Percentiles rank a stretch among this genome's conserved stretches.
Conservation (phyloP, 1,139 yeast genomes). For the Protomyces gravidus region DNA sequence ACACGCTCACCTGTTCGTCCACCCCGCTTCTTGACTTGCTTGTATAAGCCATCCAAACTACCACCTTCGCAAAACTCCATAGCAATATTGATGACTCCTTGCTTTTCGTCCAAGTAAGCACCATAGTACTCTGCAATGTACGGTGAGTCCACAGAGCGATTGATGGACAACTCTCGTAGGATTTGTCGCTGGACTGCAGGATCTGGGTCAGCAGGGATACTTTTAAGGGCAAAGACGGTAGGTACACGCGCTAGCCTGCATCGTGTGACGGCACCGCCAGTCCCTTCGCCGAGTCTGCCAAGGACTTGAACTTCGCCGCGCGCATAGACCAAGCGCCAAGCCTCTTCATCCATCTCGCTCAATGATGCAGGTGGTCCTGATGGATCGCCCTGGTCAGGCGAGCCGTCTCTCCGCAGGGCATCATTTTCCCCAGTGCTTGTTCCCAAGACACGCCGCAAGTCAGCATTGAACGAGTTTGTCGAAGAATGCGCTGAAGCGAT, state of each 20-base stretch:
- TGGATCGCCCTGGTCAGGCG: neutral
- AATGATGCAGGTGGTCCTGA: conserved; percentile 35
- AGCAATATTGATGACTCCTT: conserved; percentile 85
- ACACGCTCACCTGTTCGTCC: conserved; percentile 63
- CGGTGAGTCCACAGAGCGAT: conserved; percentile 79
- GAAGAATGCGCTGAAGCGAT: conserved; percentile 2
- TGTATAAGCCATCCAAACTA: conserved; percentile 71
- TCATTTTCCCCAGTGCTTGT: neutral
- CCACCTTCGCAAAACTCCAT: conserved; percentile 99
- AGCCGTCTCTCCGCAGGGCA: neutral
- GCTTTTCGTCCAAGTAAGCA: conserved; percentile 57
- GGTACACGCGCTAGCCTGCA: conserved; percentile 53
- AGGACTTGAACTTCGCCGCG: conserved; percentile 57
- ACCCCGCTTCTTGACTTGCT: conserved; percentile 41
- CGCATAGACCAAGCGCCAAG: conserved; percentile 67
- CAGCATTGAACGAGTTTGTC: conserved; percentile 20
- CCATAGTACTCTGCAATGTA: conserved; percentile 87
- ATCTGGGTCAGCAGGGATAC: conserved; percentile 25
- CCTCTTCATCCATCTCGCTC: conserved; percentile 64
- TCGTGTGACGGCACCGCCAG: conserved; percentile 83
- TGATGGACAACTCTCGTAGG: conserved; percentile 76
- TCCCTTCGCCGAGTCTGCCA: conserved; percentile 82
- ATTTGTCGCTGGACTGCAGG: conserved; percentile 78
- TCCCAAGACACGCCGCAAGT: conserved; percentile 18
- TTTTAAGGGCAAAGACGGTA: conserved; percentile 65